Conservation (phyloP, 177 flowering plant species). For the Vitis hybrid region DNA sequence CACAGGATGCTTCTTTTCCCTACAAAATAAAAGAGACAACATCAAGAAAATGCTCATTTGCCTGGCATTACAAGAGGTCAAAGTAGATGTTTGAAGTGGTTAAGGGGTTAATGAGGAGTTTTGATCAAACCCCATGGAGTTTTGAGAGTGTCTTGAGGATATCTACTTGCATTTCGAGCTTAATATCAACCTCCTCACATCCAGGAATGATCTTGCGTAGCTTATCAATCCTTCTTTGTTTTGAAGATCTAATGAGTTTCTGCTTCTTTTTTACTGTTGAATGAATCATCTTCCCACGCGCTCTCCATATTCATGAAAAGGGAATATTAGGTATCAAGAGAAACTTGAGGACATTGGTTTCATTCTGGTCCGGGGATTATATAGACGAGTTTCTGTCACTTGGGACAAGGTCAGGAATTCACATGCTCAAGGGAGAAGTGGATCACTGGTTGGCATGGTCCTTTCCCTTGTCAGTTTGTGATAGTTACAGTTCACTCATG, state of each 20-base stretch:
- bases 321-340: neutral
- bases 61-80: too few relatives aligned
- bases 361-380: neutral
- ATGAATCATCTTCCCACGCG: too few relatives aligned
- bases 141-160: constrained; percentile 10
- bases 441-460: neutral
- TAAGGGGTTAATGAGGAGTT: neutral
- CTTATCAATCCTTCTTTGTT: constrained; percentile 4
- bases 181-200: constrained; percentile 10
- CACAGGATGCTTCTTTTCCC: too few relatives aligned
- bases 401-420: neutral
- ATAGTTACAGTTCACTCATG: neutral
- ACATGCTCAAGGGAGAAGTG: neutral
- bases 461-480: neutral
- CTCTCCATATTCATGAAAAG: too few relatives aligned
- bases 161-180: constrained; percentile 10
- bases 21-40: too few relatives aligned
- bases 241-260: neutral
- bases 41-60: too few relatives aligned
- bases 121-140: constrained; percentile 1
- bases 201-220: constrained; percentile 18
- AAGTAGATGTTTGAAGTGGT: too few relatives aligned
- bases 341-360: too few relatives aligned
- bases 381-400: neutral
- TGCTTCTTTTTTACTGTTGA: constrained; percentile 5